phyloP scores from a whole-genome alignment of 148 eudicot species.

The Chenopodium formosanum region DNA sequence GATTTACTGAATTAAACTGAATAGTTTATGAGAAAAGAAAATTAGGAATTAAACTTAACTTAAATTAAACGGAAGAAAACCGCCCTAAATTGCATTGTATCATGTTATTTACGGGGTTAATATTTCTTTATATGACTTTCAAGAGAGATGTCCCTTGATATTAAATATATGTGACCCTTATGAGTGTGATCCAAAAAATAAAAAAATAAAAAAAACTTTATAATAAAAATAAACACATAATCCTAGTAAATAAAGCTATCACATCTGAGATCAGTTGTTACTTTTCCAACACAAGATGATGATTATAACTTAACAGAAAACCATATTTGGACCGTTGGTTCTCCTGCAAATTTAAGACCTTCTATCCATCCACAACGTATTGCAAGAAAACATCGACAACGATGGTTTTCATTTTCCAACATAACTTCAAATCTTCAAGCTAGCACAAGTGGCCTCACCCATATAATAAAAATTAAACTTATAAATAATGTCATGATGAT shows the following conservation, averaged over 20 bases:
- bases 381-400: constrained; percentile 24
- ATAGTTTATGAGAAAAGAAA: too few species aligned
- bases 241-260: not conserved
- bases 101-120: too few species aligned
- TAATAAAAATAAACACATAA: not conserved
- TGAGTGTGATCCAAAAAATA: too few species aligned
- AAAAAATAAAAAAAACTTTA: too few species aligned
- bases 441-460: not conserved
- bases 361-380: constrained; percentile 1
- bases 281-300: constrained; percentile 26
- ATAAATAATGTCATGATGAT: constrained; percentile 15
- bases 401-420: constrained; percentile 9
- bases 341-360: not conserved
- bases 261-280: constrained; percentile 20
- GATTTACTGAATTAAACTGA: too few species aligned
- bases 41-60: too few species aligned
- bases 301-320: constrained; percentile 24
- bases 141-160: too few species aligned
- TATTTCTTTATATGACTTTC: too few species aligned
- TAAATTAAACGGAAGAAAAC: too few species aligned
- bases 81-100: too few species aligned
- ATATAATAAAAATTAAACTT: not conserved
- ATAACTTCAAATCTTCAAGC: not conserved
- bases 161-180: too few species aligned
- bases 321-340: constrained; percentile 34